phyloP scores from a whole-genome alignment of 1,284 basidiomycete genomes.

The Tylopilus sp. region DNA sequence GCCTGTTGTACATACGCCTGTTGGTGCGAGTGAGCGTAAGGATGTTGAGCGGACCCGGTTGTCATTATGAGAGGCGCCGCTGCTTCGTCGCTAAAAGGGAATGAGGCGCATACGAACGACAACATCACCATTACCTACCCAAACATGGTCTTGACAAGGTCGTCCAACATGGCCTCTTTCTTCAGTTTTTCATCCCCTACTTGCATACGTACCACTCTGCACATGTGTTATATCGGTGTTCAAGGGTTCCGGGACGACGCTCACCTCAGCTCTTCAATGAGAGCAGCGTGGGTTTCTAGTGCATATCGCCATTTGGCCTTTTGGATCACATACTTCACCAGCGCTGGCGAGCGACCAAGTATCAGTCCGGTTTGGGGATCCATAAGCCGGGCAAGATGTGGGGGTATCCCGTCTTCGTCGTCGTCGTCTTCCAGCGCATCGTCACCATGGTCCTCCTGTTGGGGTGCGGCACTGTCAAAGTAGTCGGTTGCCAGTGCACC shows the following conservation, averaged over 20 bases:
- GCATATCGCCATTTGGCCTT: conserved; percentile 73
- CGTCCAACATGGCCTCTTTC: conserved; percentile 58
- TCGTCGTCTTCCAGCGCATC: conserved; percentile 30
- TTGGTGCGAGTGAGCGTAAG: conserved; percentile 9
- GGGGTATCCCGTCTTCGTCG: conserved; percentile 49
- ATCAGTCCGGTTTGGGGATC: conserved; percentile 59
- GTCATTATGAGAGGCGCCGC: conserved; percentile 18
- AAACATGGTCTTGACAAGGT: conserved; percentile 48
- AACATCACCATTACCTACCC: conserved; percentile 42
- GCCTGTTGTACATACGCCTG: conserved; percentile 12
- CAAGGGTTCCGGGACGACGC: background rate
- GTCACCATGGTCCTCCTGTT: conserved; percentile 23
- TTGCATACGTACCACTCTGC: conserved; percentile 47
- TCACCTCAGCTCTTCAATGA: conserved; percentile 61
- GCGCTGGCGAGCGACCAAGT: conserved; percentile 56
- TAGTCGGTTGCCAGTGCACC: conserved; percentile 27
- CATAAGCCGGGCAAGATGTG: conserved; percentile 46
- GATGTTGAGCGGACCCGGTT: background rate
- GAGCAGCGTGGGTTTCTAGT: conserved; percentile 56
- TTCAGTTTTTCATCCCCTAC: conserved; percentile 48
- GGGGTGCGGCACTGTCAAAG: conserved; percentile 22
- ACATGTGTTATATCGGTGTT: background rate
- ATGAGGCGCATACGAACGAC: background rate
- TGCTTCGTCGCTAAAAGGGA: conserved; percentile 32
- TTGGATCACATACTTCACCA: conserved; percentile 71